Evolutionary conservation across 306 rosid species (phyloP).

Genomic region (Datisca glomerata): DNA sequence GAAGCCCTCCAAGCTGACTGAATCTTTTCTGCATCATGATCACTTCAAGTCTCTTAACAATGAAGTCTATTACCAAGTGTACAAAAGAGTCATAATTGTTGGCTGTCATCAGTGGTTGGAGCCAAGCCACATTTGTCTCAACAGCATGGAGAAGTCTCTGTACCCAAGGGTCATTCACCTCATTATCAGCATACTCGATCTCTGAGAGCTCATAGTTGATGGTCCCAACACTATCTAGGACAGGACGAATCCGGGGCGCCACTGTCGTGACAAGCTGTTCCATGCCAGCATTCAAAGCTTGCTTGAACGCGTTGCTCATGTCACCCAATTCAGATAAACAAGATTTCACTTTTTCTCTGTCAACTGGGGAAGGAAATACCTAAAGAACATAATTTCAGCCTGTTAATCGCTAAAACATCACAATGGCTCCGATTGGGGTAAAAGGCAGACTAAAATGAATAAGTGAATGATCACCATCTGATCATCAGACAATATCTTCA

Average conservation of each 20-base stretch:
- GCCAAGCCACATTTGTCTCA: slow-evolving; percentile 74
- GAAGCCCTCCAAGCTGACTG: slow-evolving; percentile 97
- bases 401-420: too few relatives aligned
- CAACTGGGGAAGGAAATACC: slow-evolving; percentile 75
- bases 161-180: slow-evolving; percentile 98
- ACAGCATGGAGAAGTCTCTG: slow-evolving; percentile 94
- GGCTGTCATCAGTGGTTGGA: slow-evolving; percentile 81
- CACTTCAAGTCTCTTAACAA: slow-evolving; percentile 90
- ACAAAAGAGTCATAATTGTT: slow-evolving; percentile 75
- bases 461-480: too few relatives aligned
- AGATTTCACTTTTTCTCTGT: slow-evolving; percentile 81
- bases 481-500: too few relatives aligned
- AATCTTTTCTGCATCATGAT: slow-evolving; percentile 95
- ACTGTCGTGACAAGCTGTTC: slow-evolving; percentile 80
- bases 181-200: slow-evolving; percentile 86
- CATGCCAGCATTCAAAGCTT: slow-evolving; percentile 59
- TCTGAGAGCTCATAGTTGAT: slow-evolving; percentile 83
- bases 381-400: slow-evolving; percentile 19
- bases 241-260: slow-evolving; percentile 70
- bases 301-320: slow-evolving; percentile 82
- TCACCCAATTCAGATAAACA: slow-evolving; percentile 87
- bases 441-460: too few relatives aligned
- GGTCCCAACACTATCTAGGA: slow-evolving; percentile 73
- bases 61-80: slow-evolving; percentile 72
- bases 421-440: too few relatives aligned